A percentile compares a stretch with the other conserved stretches of the same genome.
These are phyloP conservation scores for Daldinia sp. DNA, from an alignment of 2,329 filamentous ascomycete species.

Conservation along the genomic window DNA sequence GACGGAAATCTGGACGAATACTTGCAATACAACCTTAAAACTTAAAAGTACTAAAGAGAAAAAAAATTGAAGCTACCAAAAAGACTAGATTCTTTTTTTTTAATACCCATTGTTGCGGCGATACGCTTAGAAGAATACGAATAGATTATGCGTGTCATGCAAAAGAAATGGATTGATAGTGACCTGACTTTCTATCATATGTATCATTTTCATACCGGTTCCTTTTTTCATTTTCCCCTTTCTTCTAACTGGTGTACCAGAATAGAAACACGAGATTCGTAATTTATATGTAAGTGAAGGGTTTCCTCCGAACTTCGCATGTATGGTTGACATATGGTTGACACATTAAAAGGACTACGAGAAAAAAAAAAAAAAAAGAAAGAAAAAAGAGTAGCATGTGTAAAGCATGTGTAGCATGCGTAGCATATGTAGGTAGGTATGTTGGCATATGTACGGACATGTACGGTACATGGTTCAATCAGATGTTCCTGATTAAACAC, in stretches of 20 bases:
- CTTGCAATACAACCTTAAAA: background rate
- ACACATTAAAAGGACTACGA: background rate
- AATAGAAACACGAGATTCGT: constrained; percentile 26
- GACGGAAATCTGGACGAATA: constrained; percentile 6
- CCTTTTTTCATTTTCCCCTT: background rate
- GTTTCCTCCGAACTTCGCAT: constrained; percentile 22
- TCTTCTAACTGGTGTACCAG: constrained; percentile 3
- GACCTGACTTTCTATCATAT: constrained; percentile 2
- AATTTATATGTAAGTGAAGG: constrained; percentile 13
- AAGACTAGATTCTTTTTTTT: too few species aligned
- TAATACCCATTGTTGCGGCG: background rate
- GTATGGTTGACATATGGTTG: constrained; percentile 4
- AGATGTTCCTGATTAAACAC: constrained; percentile 16
- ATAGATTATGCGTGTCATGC: background rate
- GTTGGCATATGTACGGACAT: background rate
- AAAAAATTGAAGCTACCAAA: background rate
- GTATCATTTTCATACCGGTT: background rate
- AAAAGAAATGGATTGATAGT: background rate
- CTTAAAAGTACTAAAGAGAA: background rate
- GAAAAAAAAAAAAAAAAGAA: too few species aligned
- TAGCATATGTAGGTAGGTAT: background rate
- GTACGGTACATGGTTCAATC: constrained; percentile 18
- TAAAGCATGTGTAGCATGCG: constrained; percentile 5
- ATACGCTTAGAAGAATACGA: constrained; percentile 1
- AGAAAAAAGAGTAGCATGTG: too few species aligned